phyloP scores from a whole-genome alignment of 2,329 filamentous ascomycete genomes.

The Ophioceras dolichostomum region DNA sequence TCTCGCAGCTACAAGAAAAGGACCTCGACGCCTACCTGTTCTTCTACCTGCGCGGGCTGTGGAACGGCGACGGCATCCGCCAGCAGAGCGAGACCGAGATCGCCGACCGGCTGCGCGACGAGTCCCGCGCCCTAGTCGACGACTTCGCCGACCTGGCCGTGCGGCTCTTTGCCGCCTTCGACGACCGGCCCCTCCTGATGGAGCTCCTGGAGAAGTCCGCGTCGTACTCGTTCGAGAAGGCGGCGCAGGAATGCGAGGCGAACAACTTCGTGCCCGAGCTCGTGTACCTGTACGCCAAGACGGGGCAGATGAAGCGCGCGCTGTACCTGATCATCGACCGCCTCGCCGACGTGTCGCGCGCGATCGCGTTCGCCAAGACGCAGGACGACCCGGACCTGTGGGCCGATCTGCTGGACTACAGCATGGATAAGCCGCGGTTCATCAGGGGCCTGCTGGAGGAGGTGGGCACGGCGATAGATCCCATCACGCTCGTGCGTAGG shows the following conservation, averaged over 20 bases:
- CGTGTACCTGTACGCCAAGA: constrained; percentile 93
- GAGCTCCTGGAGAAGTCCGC: constrained; percentile 77
- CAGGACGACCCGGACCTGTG: constrained; percentile 87
- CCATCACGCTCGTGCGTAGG: constrained; percentile 75
- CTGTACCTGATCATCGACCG: constrained; percentile 88
- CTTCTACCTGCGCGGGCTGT: constrained; percentile 82
- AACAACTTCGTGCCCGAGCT: constrained; percentile 78
- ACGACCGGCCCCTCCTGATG: constrained; percentile 71
- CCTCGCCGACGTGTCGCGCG: constrained; percentile 81
- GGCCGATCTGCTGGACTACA: constrained; percentile 89
- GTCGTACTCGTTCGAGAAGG: constrained; percentile 78
- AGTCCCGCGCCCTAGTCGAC: constrained; percentile 62
- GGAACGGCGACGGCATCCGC: constrained; percentile 57
- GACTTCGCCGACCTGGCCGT: constrained; percentile 80
- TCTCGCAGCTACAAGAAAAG: constrained; percentile 60
- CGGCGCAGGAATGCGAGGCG: constrained; percentile 64
- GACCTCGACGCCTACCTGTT: constrained; percentile 66
- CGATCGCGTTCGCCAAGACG: constrained; percentile 88
- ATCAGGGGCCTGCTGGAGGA: constrained; percentile 87
- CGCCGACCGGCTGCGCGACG: constrained; percentile 42
- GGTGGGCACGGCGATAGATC: constrained; percentile 87
- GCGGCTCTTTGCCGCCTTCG: constrained; percentile 65
- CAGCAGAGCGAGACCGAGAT: constrained; percentile 39
- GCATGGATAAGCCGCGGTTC: constrained; percentile 94
- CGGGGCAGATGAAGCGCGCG: constrained; percentile 83